Evolutionary conservation across 306 rosid genomes (phyloP).

Genomic region (Rosa lucieae): DNA sequence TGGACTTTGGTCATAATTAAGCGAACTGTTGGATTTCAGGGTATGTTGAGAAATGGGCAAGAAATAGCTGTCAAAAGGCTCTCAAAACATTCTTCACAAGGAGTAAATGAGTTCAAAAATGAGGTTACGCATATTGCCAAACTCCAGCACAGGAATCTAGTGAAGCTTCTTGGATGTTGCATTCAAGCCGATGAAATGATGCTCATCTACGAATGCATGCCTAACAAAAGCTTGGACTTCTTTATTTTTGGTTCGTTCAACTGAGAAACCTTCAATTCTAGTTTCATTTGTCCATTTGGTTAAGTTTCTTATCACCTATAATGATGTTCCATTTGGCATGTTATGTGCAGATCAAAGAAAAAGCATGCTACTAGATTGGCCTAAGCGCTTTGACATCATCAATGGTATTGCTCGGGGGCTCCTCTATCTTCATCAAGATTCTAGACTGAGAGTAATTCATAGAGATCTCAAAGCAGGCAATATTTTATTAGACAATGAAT

Average conservation of each 20-base stretch:
- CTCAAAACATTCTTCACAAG: not conserved
- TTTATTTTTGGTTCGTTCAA: not conserved
- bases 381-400: conserved; percentile 12
- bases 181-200: conserved; percentile 4
- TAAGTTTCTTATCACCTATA: not conserved
- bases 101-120: conserved; percentile 9
- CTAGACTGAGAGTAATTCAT: conserved; percentile 32
- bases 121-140: conserved; percentile 3
- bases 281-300: not conserved
- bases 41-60: conserved; percentile 10
- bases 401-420: conserved; percentile 29
- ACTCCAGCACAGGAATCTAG: conserved; percentile 14
- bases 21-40: not conserved
- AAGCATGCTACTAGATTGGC: conserved; percentile 15
- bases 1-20: not conserved
- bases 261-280: not conserved
- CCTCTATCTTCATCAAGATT: conserved; percentile 37
- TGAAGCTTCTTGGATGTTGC: conserved; percentile 4
- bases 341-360: conserved; percentile 11
- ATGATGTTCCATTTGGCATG: not conserved
- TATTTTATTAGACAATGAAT: conserved; percentile 22
- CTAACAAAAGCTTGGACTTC: conserved; percentile 1
- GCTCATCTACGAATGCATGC: conserved; percentile 5
- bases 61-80: conserved; percentile 7
- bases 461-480: conserved; percentile 34